Evolutionary conservation across 2,329 filamentous ascomycete genomes (phyloP).

Genomic region (Monosporascus sp.): DNA sequence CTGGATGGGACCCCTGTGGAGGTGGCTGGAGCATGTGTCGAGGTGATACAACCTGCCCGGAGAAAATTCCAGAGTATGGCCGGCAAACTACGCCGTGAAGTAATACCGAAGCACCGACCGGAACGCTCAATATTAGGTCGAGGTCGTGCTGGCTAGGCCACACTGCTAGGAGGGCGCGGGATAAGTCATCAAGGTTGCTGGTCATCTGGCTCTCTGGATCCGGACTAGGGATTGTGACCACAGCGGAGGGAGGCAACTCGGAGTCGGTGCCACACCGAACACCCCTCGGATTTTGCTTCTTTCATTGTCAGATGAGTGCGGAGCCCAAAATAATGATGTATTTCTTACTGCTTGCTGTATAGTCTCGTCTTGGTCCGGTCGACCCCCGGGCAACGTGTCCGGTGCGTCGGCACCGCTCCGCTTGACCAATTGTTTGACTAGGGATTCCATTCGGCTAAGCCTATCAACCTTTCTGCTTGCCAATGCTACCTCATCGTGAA

Average conservation of each 20-base stretch:
- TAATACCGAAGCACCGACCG: constrained; percentile 23
- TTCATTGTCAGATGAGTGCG: not conserved
- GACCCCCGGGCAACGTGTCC: not conserved
- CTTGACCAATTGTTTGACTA: constrained; percentile 26
- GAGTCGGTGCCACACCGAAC: too few species aligned
- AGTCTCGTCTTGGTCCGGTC: not conserved
- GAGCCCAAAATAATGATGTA: not conserved
- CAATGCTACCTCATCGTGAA: constrained; percentile 26
- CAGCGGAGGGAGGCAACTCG: not conserved
- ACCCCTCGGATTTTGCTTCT: not conserved
- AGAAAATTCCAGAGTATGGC: constrained; percentile 20
- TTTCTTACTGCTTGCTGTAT: not conserved
- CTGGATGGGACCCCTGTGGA: constrained; percentile 24
- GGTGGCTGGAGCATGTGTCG: constrained; percentile 27
- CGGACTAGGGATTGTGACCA: not conserved
- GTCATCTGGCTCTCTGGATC: constrained; percentile 1
- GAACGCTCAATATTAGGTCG: constrained; percentile 27
- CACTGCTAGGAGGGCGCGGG: constrained; percentile 24
- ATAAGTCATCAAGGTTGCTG: constrained; percentile 18
- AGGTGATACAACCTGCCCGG: constrained; percentile 15
- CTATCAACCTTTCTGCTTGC: constrained; percentile 20
- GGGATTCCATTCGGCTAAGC: constrained; percentile 30
- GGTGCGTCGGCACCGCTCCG: not conserved
- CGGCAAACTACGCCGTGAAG: constrained; percentile 32
- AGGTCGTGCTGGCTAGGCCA: constrained; percentile 36